Conservation (phyloP, 768 basidiomycete genomes). For the Jaapia argillacea region DNA sequence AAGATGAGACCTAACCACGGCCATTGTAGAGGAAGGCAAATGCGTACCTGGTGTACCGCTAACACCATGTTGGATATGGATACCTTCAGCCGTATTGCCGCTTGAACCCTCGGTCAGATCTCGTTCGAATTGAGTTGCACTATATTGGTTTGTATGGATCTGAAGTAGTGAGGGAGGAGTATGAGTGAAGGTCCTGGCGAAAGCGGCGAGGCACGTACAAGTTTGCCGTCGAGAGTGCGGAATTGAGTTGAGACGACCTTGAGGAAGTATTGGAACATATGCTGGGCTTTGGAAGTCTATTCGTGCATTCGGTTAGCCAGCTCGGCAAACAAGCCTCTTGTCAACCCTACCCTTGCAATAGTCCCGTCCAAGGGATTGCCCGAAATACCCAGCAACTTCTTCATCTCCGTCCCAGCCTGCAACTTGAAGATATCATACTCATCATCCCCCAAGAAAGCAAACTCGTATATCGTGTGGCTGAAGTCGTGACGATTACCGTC, state of each 20-base stretch:
- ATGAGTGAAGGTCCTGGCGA: not conserved
- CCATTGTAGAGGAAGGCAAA: not conserved
- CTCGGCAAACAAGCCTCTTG: too few relatives aligned
- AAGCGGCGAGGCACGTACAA: conserved; percentile 29
- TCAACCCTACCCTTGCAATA: conserved; percentile 37
- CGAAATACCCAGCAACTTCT: conserved; percentile 60
- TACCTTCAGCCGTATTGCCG: conserved; percentile 51
- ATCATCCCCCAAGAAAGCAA: conserved; percentile 78
- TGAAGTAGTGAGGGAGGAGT: conserved; percentile 15
- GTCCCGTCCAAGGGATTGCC: conserved; percentile 70
- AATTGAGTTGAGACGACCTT: conserved; percentile 98
- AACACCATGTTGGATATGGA: conserved; percentile 67
- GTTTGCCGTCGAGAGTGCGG: conserved; percentile 66
- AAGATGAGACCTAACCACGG: not conserved
- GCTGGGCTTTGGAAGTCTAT: conserved; percentile 69
- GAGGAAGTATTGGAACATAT: conserved; percentile 99
- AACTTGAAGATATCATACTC: conserved; percentile 69
- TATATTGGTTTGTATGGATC: conserved; percentile 91
- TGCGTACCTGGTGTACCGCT: conserved; percentile 61
- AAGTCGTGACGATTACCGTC: conserved; percentile 89
- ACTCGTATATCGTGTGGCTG: conserved; percentile 74
- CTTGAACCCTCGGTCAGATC: conserved; percentile 59
- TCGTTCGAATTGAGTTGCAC: conserved; percentile 92
- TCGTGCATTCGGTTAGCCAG: too few relatives aligned
- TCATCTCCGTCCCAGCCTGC: conserved; percentile 49